Base-by-base conservation (phyloP, 345 rosid species). In the Clausena lansium region DNA sequence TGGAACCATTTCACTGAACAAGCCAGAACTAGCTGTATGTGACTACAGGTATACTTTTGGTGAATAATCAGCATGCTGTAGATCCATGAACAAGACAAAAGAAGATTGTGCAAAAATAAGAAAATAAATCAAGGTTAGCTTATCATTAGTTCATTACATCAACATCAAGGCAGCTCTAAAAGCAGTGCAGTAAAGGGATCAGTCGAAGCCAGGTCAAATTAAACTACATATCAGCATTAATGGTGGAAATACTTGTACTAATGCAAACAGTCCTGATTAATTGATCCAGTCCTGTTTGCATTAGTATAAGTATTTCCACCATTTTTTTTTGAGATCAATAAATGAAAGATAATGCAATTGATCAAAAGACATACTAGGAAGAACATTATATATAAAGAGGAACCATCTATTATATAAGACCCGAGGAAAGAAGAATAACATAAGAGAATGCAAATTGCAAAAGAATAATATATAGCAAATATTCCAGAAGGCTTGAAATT, bases 401-500 rank as follows among this genome's bases (percentile, higher is more conserved):
- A 65, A 65, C n/a, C 13, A 32, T 24, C 57, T 65, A 14, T 72
- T 9, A 14, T 35, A 75, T 6, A 14, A 55, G 38, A 17, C 27
- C 7, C n/a, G 67, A 7, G 15, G 32, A 27, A 30, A 63, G 4
- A 52, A 55, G 6, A 15, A 71, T 9, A 11, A 77, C 2, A 36
- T 22, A 19, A 38, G 10, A 61, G 8, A 41, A 61, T 11, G 7
- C n/a, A 19, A 33, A 61, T 55, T 45, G 33, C 36, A 45, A 55
- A 25, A 59, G 9, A 20, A 6, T 47, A 22, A 15, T 10, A 66
- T 15, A 67, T 5, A 57, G 27, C 8, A 55, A 35, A 35, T 54
- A 15, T 19, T 32, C 14, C 38, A 33, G n/a, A 45, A 58, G 63
- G 33, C 52, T 68, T 63, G 13, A 59, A 67, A 64, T 39, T 87